Evolutionary conservation across 768 basidiomycete species (phyloP).

Genomic region (Collybiopsis luxurians): DNA sequence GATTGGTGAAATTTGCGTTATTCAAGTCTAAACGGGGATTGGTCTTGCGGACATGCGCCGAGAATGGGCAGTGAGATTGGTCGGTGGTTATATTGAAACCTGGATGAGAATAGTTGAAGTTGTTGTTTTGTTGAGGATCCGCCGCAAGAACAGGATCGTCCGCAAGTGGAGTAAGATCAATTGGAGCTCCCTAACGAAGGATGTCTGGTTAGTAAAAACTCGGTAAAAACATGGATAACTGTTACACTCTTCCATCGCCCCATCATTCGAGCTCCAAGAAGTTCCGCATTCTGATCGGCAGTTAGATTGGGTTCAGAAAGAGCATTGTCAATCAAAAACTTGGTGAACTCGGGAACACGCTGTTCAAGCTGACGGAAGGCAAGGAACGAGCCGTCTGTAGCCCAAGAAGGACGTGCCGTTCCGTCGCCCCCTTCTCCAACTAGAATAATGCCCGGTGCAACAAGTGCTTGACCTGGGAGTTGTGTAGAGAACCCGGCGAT

Average conservation of each 20-base stretch:
- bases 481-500: constrained; percentile 17
- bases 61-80: constrained; percentile 27
- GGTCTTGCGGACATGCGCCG: constrained; percentile 28
- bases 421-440: constrained; percentile 24
- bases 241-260: constrained; percentile 31
- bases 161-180: constrained; percentile 23
- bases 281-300: constrained; percentile 21
- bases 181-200: constrained; percentile 26
- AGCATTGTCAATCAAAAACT: constrained; percentile 19
- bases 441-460: constrained; percentile 14
- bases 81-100: constrained; percentile 16
- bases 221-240: background rate
- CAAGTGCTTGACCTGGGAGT: constrained; percentile 13
- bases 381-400: constrained; percentile 18
- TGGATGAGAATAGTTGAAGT: constrained; percentile 27
- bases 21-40: constrained; percentile 22
- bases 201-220: background rate
- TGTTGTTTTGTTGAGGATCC: constrained; percentile 23
- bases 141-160: constrained; percentile 22
- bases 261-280: constrained; percentile 29
- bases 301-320: constrained; percentile 14
- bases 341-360: constrained; percentile 28
- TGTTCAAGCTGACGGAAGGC: constrained; percentile 32
- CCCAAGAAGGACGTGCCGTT: constrained; percentile 10
- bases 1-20: constrained; percentile 3